Conservation (phyloP, 495 filamentous ascomycete species). For the Immersiella caudata region DNA sequence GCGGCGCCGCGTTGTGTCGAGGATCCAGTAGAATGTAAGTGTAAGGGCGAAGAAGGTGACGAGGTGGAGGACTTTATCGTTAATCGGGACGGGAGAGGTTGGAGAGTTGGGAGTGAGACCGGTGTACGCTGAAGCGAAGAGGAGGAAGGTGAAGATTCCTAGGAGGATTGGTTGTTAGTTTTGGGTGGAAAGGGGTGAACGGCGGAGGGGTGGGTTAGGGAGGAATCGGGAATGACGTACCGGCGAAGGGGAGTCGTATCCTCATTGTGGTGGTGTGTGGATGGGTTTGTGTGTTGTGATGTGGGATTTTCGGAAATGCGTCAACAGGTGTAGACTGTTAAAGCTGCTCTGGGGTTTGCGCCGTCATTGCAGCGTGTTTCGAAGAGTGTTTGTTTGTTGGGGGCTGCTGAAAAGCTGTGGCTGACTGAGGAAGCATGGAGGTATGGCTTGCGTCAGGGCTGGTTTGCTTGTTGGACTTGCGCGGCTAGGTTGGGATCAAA, state of each 20-base stretch:
- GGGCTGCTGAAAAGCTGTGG: neutral
- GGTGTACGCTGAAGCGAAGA: conserved; percentile 76
- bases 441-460: neutral
- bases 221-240: conserved; percentile 44
- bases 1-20: conserved; percentile 85
- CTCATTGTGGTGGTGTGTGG: conserved; percentile 54
- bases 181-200: too few species aligned
- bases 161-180: conserved; percentile 5
- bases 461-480: neutral
- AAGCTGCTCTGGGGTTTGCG: neutral
- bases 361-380: conserved; percentile 8
- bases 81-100: conserved; percentile 55
- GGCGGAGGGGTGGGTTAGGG: conserved; percentile 5
- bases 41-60: conserved; percentile 89
- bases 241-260: conserved; percentile 73
- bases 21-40: conserved; percentile 91
- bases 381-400: neutral
- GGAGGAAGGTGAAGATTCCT: conserved; percentile 76
- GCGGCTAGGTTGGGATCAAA: neutral
- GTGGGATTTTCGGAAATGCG: neutral
- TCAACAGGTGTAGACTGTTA: neutral
- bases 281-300: neutral
- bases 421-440: conserved; percentile 7
- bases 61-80: conserved; percentile 91
- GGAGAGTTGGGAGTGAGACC: conserved; percentile 63